Conservation (phyloP, 108 stramenopile species). For the Pelagomonas calceolata region DNA sequence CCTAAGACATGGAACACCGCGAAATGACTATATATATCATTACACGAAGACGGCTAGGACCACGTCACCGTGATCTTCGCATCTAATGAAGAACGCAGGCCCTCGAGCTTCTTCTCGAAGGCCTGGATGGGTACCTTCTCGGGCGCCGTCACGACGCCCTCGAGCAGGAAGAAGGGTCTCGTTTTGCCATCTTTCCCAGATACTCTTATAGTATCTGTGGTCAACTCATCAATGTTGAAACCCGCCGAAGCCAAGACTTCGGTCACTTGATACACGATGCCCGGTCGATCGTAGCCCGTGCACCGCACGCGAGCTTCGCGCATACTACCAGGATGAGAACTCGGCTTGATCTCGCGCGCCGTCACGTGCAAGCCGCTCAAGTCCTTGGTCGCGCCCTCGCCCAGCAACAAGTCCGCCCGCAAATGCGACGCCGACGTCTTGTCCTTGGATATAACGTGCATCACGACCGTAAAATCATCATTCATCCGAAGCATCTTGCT, state of each 20-base stretch:
- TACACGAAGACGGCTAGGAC: no score
- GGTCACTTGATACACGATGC: background rate
- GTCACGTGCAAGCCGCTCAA: background rate
- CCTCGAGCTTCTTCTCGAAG: background rate
- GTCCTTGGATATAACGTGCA: constrained; percentile 49
- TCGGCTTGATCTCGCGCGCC: background rate
- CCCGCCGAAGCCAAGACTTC: background rate
- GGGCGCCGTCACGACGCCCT: background rate
- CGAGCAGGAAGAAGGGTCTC: background rate
- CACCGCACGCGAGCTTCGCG: background rate
- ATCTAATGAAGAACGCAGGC: background rate
- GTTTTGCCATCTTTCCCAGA: background rate
- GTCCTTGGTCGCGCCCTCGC: no score
- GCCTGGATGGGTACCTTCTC: background rate
- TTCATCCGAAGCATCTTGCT: constrained; percentile 69
- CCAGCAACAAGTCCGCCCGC: background rate
- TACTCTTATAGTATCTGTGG: background rate
- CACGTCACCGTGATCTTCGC: background rate
- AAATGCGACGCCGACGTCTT: background rate
- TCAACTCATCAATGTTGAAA: background rate
- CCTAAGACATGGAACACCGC: no score
- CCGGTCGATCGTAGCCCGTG: background rate
- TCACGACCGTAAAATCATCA: constrained; percentile 63
- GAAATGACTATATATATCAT: no score
- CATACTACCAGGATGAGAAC: background rate